Base-by-base conservation (phyloP, 352 stramenopile species). In the Sclerospora graminicola region DNA sequence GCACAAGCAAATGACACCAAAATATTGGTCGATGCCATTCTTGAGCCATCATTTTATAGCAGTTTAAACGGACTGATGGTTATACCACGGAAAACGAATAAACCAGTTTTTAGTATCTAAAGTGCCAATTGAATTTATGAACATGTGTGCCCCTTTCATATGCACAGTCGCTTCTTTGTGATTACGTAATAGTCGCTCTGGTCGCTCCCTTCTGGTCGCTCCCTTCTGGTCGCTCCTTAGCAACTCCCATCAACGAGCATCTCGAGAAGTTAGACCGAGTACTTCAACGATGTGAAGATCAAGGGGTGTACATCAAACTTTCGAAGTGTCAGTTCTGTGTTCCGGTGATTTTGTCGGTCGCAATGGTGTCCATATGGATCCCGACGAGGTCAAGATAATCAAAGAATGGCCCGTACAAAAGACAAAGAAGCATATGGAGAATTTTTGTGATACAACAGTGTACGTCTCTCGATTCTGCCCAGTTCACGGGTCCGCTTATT, bases 281-380 rank as follows among this genome's bases (percentile, higher is more conserved):
- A 2, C 11, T 45, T 1, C 37, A 26, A 14, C 15, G 31, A 1
- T 37, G 23, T n/a, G 7, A 36, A 28, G 33, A 19, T 26, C 23
- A 35, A 11, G 0, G 35, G 10, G 1, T 49, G 5, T 45, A 37
- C 35, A 19, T 51, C 14, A 33, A 45, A 13, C 14, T 51, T 2
- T 45, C 44, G 0, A 51, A 44, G 19, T 39, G 33, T 26, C 13
- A 45, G n/a, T 42, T 42, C 14, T 49, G 32, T 13, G 42, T 42
- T 13, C n/a, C 16, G 18, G 36, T 6, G 33, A 19, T 26, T 51
- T 51, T 23, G 45, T 45, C 14, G n/a, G n/a, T n/a, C n/a, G n/a
- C n/a, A n/a, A n/a, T n/a, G n/a, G n/a, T 18, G 35, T 45, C 10
- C 28, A 27, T 4, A 51, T 51, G 45, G 45, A 45, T 13, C 35